These are phyloP conservation scores for Penicillium sp. DNA, from an alignment of 2,329 filamentous ascomycete species.

Conservation along the genomic window DNA sequence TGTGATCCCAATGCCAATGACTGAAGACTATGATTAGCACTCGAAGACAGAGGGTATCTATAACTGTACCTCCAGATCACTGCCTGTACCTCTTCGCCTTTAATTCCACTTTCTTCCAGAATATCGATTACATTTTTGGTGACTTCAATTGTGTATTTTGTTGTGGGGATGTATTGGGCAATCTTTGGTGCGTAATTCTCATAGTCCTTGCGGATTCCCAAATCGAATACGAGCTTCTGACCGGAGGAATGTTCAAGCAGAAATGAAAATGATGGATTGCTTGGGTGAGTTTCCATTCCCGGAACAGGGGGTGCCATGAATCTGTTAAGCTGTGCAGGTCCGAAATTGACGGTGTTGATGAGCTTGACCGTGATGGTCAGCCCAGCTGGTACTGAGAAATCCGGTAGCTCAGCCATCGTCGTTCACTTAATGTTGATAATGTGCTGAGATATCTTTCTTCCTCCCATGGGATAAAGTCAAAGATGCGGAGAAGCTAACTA, in stretches of 20 bases:
- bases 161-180: slow-evolving; percentile 16
- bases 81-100: slow-evolving; percentile 20
- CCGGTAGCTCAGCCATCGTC: not conserved
- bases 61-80: not conserved
- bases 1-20: slow-evolving; percentile 42
- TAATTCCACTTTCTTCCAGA: slow-evolving; percentile 18
- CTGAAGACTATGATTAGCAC: not conserved
- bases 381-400: slow-evolving; percentile 1
- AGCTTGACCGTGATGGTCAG: slow-evolving; percentile 19
- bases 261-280: slow-evolving; percentile 8
- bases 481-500: no score
- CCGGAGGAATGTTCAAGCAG: slow-evolving; percentile 13
- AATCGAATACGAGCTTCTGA: slow-evolving; percentile 28
- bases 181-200: slow-evolving; percentile 26
- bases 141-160: slow-evolving; percentile 18
- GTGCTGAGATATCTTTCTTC: no score
- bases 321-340: slow-evolving; percentile 26
- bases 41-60: not conserved
- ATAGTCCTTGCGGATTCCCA: slow-evolving; percentile 33
- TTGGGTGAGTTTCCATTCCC: no score
- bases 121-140: slow-evolving; percentile 27
- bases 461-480: no score
- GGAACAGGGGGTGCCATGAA: no score
- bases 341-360: slow-evolving; percentile 44
- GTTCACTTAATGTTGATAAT: no score